Evolutionary conservation across 2,329 filamentous ascomycete species (phyloP).

Genomic region (Colletotrichum trifolii): DNA sequence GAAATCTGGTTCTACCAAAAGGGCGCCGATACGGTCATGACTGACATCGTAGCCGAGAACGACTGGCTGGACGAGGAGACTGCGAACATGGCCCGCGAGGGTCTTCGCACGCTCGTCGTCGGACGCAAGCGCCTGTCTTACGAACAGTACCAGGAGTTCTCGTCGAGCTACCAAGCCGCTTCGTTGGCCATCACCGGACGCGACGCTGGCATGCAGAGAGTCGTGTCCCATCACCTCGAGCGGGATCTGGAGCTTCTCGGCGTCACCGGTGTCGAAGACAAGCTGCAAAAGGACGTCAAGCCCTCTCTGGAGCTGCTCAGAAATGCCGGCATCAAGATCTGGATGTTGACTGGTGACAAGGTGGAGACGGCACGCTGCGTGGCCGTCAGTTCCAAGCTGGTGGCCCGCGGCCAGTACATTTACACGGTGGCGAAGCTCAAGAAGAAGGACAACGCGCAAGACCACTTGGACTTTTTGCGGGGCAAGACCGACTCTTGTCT

Average conservation of each 20-base stretch:
- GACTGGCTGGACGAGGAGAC: slow-evolving; percentile 99
- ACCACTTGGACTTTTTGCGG: slow-evolving; percentile 87
- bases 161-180: slow-evolving; percentile 78
- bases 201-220: slow-evolving; percentile 82
- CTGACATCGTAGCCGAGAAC: slow-evolving; percentile 92
- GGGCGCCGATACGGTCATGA: slow-evolving; percentile 98
- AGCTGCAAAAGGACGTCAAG: slow-evolving; percentile 94
- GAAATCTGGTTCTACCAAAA: slow-evolving; percentile 99
- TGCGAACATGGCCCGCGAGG: slow-evolving; percentile 99
- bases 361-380: slow-evolving; percentile 97
- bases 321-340: slow-evolving; percentile 98
- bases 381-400: slow-evolving; percentile 92
- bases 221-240: slow-evolving; percentile 86
- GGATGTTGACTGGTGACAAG: slow-evolving; percentile 99
- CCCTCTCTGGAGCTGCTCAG: slow-evolving; percentile 92
- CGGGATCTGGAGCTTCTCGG: slow-evolving; percentile 90
- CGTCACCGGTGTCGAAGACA: slow-evolving; percentile 98
- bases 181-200: slow-evolving; percentile 83
- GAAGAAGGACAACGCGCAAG: slow-evolving; percentile 85
- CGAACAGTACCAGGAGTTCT: slow-evolving; percentile 85
- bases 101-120: slow-evolving; percentile 91
- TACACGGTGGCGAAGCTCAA: slow-evolving; percentile 90
- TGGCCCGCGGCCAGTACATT: slow-evolving; percentile 93
- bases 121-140: slow-evolving; percentile 87
- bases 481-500: slow-evolving; percentile 89